These are phyloP conservation scores for Cyamopsis tetragonoloba DNA, from an alignment of 306 rosid species.

Conservation along the genomic window DNA sequence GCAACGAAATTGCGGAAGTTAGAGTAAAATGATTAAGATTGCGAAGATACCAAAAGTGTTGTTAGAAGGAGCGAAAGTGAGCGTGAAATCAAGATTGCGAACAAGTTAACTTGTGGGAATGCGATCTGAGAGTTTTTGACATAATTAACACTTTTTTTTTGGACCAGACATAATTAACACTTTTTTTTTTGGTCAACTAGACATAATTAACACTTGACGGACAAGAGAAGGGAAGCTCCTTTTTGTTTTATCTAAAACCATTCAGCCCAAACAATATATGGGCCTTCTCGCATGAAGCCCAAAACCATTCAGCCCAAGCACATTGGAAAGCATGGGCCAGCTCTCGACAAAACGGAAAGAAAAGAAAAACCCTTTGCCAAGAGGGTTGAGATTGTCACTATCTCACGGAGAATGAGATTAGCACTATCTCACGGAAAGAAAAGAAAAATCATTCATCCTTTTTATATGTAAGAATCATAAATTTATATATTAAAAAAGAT, in stretches of 20 bases:
- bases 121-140: constrained; percentile 32
- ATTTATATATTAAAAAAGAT: no score
- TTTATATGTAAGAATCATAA: no score
- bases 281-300: neutral
- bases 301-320: neutral
- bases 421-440: no score
- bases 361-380: no score
- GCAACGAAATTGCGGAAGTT: neutral
- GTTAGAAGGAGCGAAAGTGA: neutral
- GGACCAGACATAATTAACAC: neutral
- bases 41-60: constrained; percentile 10
- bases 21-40: neutral
- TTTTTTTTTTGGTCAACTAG: no score
- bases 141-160: neutral
- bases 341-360: no score
- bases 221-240: neutral
- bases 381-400: no score
- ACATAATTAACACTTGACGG: neutral
- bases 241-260: neutral
- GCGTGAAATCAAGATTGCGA: constrained; percentile 3
- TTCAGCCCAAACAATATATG: neutral
- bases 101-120: neutral
- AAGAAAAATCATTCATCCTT: no score
- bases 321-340: neutral
- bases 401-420: no score